Conservation (phyloP, 305 asterid species). For the Ilex paraguariensis region DNA sequence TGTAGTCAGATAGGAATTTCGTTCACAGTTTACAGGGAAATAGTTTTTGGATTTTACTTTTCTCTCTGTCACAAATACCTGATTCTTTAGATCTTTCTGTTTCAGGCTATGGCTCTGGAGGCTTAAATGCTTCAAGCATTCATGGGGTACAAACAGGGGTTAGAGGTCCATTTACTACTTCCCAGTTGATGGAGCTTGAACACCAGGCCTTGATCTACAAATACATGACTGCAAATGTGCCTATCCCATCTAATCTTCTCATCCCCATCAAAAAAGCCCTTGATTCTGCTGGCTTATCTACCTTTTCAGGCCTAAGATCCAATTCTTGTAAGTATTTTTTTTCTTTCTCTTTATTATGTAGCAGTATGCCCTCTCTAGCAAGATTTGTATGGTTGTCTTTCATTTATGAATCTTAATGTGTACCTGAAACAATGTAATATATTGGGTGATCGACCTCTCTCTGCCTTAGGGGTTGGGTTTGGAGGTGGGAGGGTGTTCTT, state of each 20-base stretch:
- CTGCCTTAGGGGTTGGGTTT: too few species aligned
- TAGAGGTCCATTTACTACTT: conserved; percentile 78
- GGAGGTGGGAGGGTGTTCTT: too few species aligned
- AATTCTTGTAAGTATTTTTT: conserved; percentile 51
- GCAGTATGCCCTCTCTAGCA: neutral
- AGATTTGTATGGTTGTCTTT: neutral
- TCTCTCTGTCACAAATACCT: conserved; percentile 1
- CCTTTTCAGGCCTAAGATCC: conserved; percentile 52
- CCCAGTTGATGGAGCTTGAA: conserved; percentile 94
- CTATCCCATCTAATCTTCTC: conserved; percentile 77
- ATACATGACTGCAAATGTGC: conserved; percentile 73
- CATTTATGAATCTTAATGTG: too few species aligned
- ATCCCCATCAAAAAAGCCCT: conserved; percentile 82
- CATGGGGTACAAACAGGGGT: conserved; percentile 39
- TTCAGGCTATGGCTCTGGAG: conserved; percentile 41
- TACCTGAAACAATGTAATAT: too few species aligned
- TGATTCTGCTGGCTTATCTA: conserved; percentile 64
- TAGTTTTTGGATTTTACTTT: neutral
- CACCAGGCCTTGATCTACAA: conserved; percentile 98
- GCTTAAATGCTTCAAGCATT: conserved; percentile 32
- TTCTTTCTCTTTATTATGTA: neutral
- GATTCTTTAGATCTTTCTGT: conserved; percentile 5
- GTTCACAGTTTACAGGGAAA: neutral
- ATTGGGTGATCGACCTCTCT: too few species aligned
- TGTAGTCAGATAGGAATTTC: neutral